Evolutionary conservation across 805 yeast species (phyloP), one percentile per base, ranked within the genome.

Genomic region (Clavispora fructus): DNA sequence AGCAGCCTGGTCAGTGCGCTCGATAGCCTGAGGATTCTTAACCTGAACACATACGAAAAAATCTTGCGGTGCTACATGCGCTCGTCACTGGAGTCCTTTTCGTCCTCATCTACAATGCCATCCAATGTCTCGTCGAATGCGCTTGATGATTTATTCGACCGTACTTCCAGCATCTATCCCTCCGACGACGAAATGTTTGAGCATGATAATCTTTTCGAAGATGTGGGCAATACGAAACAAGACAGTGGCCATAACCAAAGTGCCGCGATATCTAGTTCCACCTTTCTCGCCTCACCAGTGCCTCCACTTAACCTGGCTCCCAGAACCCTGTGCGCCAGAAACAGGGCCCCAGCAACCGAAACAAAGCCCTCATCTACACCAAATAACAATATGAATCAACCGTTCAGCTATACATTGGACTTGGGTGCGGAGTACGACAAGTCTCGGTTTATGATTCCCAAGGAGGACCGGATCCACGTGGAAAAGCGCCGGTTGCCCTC

Each of bases 371-470:
- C 4, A 4, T 6, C 37, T 33, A 17, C 37, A 10, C 25, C 23
- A 10, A 16, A 1, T 4, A 7, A 33, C 4, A 17, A 6, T 16
- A 6, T 2, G 8, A 19, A 5, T 6, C 25, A 16, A 10, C 25
- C 37, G 13, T 17, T 33, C 9, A 10, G 13, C 23, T 33, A 16
- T 33, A 16, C 37, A 10, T 52, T 55, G 10, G 58, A 55, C 38
- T 5, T 47, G 17, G 51, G 53, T 12, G 55, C 57, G 11, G 58
- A 55, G n/a, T 55, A 55, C 47, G 52, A 51, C 40, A 49, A 46
- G 31, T 53, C 57, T 8, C 43, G 57, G 30, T 54, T 54, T 45
- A 45, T 49, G 58, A 53, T 54, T 23, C 58, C 58, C 7, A 14
- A 23, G 29, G 47, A 31, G 12, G 7, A 48, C 32, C 40, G 30